A percentile compares a stretch with the other conserved stretches of the same genome.
phyloP scores from a whole-genome alignment of 129 eudicot species.

The Chrysanthemum seticuspe region DNA sequence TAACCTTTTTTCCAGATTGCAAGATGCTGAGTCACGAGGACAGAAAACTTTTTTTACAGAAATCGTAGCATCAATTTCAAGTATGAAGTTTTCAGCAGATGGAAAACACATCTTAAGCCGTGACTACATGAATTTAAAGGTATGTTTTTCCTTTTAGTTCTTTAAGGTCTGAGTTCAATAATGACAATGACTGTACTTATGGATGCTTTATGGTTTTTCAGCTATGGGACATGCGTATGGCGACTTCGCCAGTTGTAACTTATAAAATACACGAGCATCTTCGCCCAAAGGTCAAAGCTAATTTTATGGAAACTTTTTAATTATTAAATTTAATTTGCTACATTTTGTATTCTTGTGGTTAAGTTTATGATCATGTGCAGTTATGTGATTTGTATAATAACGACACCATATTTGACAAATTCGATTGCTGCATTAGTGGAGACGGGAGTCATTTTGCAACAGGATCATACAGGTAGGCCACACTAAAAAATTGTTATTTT shows the following conservation, averaged over 20 bases:
- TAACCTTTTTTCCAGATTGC: conserved; percentile 48
- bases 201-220: conserved; percentile 25
- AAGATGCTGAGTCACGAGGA: conserved; percentile 52
- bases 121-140: conserved; percentile 90
- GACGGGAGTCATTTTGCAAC: conserved; percentile 77
- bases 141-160: not conserved
- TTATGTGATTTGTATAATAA: conserved; percentile 64
- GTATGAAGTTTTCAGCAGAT: conserved; percentile 65
- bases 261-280: conserved; percentile 78
- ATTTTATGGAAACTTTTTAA: not conserved
- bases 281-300: conserved; percentile 64
- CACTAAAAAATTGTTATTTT: not conserved
- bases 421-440: conserved; percentile 85
- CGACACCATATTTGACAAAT: conserved; percentile 86
- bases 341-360: not conserved
- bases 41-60: conserved; percentile 79
- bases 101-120: conserved; percentile 85
- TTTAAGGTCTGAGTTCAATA: too few species aligned
- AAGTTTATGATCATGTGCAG: conserved; percentile 32
- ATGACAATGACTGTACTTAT: not conserved
- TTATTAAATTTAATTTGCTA: not conserved
- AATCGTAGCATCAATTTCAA: conserved; percentile 75
- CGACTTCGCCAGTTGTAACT: conserved; percentile 58
- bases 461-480: conserved; percentile 76
- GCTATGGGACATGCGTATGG: conserved; percentile 86